Base-by-base conservation (phyloP, 2,329 filamentous ascomycete genomes). In the Pseudomassariella vexata region DNA sequence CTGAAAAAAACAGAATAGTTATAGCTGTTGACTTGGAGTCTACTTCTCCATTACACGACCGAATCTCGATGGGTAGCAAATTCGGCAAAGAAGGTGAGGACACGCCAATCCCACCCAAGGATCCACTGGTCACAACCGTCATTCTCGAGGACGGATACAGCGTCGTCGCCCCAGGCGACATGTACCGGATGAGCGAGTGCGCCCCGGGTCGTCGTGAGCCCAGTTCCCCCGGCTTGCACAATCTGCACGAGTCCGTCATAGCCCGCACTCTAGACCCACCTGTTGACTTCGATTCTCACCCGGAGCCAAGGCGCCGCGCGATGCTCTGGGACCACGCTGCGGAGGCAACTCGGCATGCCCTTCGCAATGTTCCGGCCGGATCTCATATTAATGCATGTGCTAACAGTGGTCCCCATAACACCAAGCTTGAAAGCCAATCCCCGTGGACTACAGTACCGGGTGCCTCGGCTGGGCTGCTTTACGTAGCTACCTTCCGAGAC, bases 401-500 rank as follows among this genome's bases (percentile, higher is more conserved):
- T 8, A 38, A 38, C 17, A 38, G 36, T 19, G 33, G 24, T 17
- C 19, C 32, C 14, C 26, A 21, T 15, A 11, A 23, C 10, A 28
- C 26, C 14, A 14, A 24, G 14, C 19, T 35, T 9, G 36, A 35
- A 28, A 22, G 24, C 15, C 15, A 18, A 1, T 8, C 32, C 2
- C 36, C 32, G 11, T 28, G 32, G 21, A 32, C 24, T 20, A 30
- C 31, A 12, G 31, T 38, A 9, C 36, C 36, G 3, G 24, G 32
- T 18, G 32, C 36, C 5, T 21, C 27, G 9, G 14, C 19, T 5
- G 36, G 36, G 3, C 32, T 38, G 20, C 17, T 38, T 9, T 27
- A 35, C 21, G 36, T 35, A 4, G 36, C 36, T 24, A 17, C 31
- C 17, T 38, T 38, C 17, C 32, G 36, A 23, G 28, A 35, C 21